Conservation (phyloP, 148 eudicot genomes). For the Polygonum maritimum region DNA sequence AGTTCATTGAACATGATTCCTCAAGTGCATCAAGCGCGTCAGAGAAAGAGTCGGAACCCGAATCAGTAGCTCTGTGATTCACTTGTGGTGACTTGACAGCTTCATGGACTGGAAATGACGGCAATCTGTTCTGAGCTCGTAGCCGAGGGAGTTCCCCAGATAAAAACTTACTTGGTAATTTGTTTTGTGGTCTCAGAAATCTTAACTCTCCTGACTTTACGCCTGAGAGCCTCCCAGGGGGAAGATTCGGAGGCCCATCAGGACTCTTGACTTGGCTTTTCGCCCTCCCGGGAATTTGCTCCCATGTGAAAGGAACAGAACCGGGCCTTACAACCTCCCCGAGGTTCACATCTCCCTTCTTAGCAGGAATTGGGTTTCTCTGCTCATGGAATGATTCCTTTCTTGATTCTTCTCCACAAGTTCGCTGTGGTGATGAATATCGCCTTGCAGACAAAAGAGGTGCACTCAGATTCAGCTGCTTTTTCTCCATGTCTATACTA, state of each 20-base stretch:
- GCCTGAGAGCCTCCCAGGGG: constrained; percentile 23
- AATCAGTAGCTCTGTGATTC: constrained; percentile 5
- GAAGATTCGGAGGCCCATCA: constrained; percentile 21
- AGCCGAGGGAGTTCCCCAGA: constrained; percentile 20
- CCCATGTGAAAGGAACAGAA: constrained; percentile 38
- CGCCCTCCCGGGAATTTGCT: constrained; percentile 34
- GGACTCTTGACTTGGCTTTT: constrained; percentile 18
- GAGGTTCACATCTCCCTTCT: constrained; percentile 19
- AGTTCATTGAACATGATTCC: constrained; percentile 16
- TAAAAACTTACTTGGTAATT: constrained; percentile 21
- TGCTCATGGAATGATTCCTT: constrained; percentile 1
- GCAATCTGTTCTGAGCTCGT: constrained; percentile 11
- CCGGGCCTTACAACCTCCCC: constrained; percentile 38
- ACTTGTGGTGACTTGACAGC: constrained; percentile 17
- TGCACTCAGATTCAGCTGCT: constrained; percentile 34
- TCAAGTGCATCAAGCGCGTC: constrained; percentile 14
- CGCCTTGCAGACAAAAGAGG: constrained; percentile 44
- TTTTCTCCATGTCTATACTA: constrained; percentile 28
- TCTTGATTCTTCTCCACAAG: constrained; percentile 20
- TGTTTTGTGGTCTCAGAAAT: constrained; percentile 17
- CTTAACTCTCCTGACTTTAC: constrained; percentile 32
- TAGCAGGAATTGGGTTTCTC: constrained; percentile 3
- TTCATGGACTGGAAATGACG: constrained; percentile 14
- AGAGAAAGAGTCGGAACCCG: constrained; percentile 20
- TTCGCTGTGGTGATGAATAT: constrained; percentile 36